phyloP scores from a whole-genome alignment of 495 filamentous ascomycete species.

The Penicillium robsamsonii region DNA sequence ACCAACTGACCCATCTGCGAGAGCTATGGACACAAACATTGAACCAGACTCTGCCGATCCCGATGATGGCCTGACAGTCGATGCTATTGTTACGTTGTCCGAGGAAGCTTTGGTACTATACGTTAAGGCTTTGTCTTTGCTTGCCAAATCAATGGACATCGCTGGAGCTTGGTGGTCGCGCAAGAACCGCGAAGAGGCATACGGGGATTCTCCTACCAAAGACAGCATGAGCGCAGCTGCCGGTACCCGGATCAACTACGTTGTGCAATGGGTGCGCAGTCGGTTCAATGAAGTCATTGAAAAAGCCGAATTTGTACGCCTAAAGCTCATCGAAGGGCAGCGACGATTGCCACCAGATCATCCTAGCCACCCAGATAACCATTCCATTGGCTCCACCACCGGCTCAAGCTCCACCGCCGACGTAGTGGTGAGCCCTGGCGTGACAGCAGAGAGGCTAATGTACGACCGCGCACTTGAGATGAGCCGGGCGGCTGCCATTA shows the following conservation, averaged over 20 bases:
- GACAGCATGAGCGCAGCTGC: slow-evolving; percentile 51
- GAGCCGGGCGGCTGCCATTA: slow-evolving; percentile 90
- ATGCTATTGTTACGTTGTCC: slow-evolving; percentile 80
- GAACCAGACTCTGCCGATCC: slow-evolving; percentile 35
- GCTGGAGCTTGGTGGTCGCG: slow-evolving; percentile 89
- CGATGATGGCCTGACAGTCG: slow-evolving; percentile 64
- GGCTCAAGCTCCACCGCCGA: slow-evolving; percentile 57
- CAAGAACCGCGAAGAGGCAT: slow-evolving; percentile 65
- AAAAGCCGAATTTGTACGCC: slow-evolving; percentile 86
- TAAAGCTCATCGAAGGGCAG: slow-evolving; percentile 85
- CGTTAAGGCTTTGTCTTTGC: slow-evolving; percentile 83
- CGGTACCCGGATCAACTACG: slow-evolving; percentile 79
- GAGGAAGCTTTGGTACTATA: slow-evolving; percentile 96
- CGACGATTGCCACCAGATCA: slow-evolving; percentile 80
- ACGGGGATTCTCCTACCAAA: slow-evolving; percentile 41
- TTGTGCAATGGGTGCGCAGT: slow-evolving; percentile 89
- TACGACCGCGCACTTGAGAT: slow-evolving; percentile 96
- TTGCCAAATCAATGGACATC: slow-evolving; percentile 95
- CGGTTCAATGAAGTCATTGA: slow-evolving; percentile 96
- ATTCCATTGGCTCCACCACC: slow-evolving; percentile 48
- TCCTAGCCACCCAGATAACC: slow-evolving; percentile 79
- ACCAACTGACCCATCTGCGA: slow-evolving; percentile 44
- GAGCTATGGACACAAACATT: slow-evolving; percentile 29
- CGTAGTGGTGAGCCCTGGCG: slow-evolving; percentile 66
- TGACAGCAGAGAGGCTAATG: slow-evolving; percentile 96